Evolutionary conservation across 108 stramenopile genomes (phyloP).

Genomic region (Pseudonitzschia pungens): DNA sequence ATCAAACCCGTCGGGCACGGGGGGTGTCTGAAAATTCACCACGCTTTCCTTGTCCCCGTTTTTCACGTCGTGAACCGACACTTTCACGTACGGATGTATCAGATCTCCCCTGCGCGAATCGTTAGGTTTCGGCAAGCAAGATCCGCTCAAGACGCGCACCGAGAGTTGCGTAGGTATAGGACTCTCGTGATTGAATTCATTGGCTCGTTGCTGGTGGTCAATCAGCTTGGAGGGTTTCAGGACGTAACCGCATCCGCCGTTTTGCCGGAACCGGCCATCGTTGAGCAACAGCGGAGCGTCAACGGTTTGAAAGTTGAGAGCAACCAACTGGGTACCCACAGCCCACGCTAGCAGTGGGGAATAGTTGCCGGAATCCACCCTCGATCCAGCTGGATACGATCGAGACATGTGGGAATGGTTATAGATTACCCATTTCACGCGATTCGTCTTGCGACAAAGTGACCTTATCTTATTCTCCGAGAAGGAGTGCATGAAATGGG

Average conservation of each 20-base stretch:
- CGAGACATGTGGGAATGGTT: conserved; percentile 84
- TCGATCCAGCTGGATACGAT: conserved; percentile 85
- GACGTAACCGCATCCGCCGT: conserved; percentile 95
- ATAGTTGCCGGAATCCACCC: conserved; percentile 92
- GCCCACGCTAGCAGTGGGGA: conserved; percentile 86
- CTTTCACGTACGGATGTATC: conserved; percentile 79
- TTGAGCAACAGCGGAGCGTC: conserved; percentile 81
- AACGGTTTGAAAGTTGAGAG: conserved; percentile 92
- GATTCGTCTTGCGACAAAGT: conserved; percentile 36
- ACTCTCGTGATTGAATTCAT: conserved; percentile 19
- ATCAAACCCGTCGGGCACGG: conserved; percentile 66
- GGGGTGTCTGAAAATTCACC: conserved; percentile 38
- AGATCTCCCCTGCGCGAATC: conserved; percentile 71
- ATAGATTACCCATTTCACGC: conserved; percentile 71
- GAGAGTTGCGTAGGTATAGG: conserved; percentile 40
- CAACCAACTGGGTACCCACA: conserved; percentile 87
- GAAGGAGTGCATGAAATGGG: conserved; percentile 79
- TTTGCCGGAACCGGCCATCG: conserved; percentile 91
- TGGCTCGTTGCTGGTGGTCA: conserved; percentile 20
- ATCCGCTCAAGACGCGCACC: conserved; percentile 68
- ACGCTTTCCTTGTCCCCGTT: conserved; percentile 56
- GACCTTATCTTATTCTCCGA: conserved; percentile 67
- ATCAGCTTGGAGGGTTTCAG: conserved; percentile 70
- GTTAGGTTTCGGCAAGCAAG: conserved; percentile 81
- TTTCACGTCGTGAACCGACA: conserved; percentile 67